Conservation (phyloP, 768 basidiomycete species). For the Amanita fuliginea region DNA sequence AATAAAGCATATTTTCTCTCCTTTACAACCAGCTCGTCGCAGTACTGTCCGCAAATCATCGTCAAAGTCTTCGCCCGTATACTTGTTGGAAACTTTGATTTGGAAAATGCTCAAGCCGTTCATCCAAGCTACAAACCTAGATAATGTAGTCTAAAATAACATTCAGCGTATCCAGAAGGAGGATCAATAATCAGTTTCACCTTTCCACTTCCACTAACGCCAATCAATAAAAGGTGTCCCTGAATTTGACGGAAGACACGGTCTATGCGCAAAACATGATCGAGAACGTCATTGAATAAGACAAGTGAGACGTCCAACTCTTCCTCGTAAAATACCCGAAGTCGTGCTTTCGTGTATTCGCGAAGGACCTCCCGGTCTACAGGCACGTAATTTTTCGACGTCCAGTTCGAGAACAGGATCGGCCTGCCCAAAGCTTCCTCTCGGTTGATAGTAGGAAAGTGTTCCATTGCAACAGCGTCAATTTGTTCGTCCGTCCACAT, state of each 20-base stretch:
- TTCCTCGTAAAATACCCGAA: conserved; percentile 98
- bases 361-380: conserved; percentile 89
- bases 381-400: conserved; percentile 91
- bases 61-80: conserved; percentile 97
- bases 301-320: conserved; percentile 97
- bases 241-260: conserved; percentile 98
- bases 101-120: conserved; percentile 99
- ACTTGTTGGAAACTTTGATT: conserved; percentile 99
- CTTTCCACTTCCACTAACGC: conserved; percentile 98
- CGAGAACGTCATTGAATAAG: conserved; percentile 96
- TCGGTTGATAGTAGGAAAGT: conserved; percentile 89
- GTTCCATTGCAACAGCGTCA: conserved; percentile 68
- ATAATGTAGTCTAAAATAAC: conserved; percentile 73
- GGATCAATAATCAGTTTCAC: conserved; percentile 28
- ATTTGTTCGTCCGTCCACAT: conserved; percentile 93
- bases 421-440: conserved; percentile 83
- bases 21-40: conserved; percentile 93
- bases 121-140: conserved; percentile 99
- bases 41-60: conserved; percentile 94
- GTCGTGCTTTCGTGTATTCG: conserved; percentile 93
- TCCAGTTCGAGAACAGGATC: conserved; percentile 98
- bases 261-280: conserved; percentile 96
- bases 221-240: conserved; percentile 92
- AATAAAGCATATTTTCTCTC: conserved; percentile 99
- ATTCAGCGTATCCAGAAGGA: neutral